A percentile compares a stretch with the other conserved stretches of the same genome.
These are phyloP conservation scores for Solanum raphanifolium DNA, from an alignment of 257 asterid species.

Conservation along the genomic window DNA sequence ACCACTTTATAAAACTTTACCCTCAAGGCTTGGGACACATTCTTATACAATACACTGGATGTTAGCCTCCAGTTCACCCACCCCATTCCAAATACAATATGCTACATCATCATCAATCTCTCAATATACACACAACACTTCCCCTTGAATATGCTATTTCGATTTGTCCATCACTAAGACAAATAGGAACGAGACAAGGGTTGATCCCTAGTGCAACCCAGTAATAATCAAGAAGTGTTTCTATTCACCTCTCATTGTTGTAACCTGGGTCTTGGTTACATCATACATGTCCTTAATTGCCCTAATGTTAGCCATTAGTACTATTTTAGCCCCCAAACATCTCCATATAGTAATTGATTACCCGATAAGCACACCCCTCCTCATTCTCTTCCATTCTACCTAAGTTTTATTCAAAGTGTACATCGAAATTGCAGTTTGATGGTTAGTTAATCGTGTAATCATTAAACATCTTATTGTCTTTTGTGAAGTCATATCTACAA, in stretches of 20 bases:
- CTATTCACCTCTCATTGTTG: neutral
- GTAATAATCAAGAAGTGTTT: neutral
- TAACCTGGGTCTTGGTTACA: neutral
- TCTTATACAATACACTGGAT: no score
- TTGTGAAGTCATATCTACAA: neutral
- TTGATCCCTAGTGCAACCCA: neutral
- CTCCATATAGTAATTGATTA: no score
- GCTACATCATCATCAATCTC: neutral
- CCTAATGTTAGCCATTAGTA: neutral
- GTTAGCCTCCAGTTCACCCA: neutral
- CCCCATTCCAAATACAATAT: no score
- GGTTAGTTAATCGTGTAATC: neutral
- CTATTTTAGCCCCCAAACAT: neutral
- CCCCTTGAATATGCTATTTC: neutral
- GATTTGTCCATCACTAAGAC: neutral
- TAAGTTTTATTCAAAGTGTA: neutral
- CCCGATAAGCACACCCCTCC: neutral
- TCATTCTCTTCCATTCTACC: neutral
- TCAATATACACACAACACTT: neutral
- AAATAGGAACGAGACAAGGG: neutral
- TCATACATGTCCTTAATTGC: no score
- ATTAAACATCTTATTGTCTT: neutral
- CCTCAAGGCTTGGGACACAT: neutral
- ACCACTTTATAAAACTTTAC: neutral
- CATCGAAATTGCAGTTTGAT: neutral